Conservation (phyloP, 805 yeast genomes). For the Yamadazyma philogaea region DNA sequence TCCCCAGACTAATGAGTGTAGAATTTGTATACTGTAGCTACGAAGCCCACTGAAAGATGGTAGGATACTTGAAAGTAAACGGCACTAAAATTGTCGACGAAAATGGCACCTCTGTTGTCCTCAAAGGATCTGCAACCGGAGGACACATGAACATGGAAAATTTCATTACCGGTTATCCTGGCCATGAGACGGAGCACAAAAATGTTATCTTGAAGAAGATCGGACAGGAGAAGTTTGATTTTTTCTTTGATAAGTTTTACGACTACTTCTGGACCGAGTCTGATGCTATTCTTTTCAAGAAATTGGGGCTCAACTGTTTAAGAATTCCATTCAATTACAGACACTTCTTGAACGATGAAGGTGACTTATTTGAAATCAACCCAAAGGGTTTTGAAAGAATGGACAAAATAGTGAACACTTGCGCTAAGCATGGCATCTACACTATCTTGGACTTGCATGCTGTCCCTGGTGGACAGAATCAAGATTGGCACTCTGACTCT, state of each 20-base stretch:
- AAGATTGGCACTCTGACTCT: constrained; percentile 53
- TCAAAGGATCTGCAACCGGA: constrained; percentile 49
- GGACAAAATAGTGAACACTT: constrained; percentile 42
- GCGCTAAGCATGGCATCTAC: constrained; percentile 46
- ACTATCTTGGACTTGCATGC: constrained; percentile 49
- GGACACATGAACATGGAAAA: constrained; percentile 56
- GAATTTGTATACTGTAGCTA: no score
- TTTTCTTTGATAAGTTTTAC: constrained; percentile 49
- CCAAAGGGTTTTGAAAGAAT: constrained; percentile 44
- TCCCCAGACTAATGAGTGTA: not conserved
- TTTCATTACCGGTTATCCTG: constrained; percentile 55
- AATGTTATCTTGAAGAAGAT: constrained; percentile 34
- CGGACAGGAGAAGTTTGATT: constrained; percentile 48
- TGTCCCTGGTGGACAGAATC: constrained; percentile 53
- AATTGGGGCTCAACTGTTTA: constrained; percentile 44
- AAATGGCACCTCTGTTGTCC: constrained; percentile 36
- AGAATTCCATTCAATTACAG: constrained; percentile 53
- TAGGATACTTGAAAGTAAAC: constrained; percentile 31
- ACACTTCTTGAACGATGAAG: constrained; percentile 46
- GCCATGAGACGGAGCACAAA: constrained; percentile 52
- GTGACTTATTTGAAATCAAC: constrained; percentile 42
- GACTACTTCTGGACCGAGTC: constrained; percentile 53
- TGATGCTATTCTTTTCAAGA: constrained; percentile 45
- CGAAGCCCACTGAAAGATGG: constrained; percentile 9
- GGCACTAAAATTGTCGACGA: constrained; percentile 50